Evolutionary conservation across 768 basidiomycete species (phyloP).

Genomic region (Boletus speciosus): DNA sequence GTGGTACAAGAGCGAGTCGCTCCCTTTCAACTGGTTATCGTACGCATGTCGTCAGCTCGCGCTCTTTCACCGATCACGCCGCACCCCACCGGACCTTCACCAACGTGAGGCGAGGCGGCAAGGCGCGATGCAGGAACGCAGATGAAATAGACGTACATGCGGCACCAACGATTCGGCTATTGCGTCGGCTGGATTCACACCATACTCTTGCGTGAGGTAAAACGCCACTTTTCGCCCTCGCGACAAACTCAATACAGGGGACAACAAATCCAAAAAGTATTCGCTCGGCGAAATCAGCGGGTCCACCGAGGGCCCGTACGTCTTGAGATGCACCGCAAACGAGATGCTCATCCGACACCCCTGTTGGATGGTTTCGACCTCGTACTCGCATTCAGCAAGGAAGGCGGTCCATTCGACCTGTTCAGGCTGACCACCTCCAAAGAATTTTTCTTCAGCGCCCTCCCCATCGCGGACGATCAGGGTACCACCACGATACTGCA

Average conservation of each 20-base stretch:
- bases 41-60: conserved; percentile 10
- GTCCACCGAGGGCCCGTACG: conserved; percentile 60
- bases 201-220: conserved; percentile 66
- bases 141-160: conserved; percentile 44
- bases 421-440: conserved; percentile 55
- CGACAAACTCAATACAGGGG: conserved; percentile 67
- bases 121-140: conserved; percentile 9
- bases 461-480: conserved; percentile 55
- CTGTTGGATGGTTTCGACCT: conserved; percentile 65
- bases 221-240: conserved; percentile 73
- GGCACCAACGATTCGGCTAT: conserved; percentile 71
- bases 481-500: conserved; percentile 67
- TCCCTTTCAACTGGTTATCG: conserved; percentile 63
- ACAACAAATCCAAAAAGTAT: conserved; percentile 65
- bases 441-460: conserved; percentile 58
- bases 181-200: conserved; percentile 63
- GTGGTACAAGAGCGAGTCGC: conserved; percentile 71
- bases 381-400: conserved; percentile 69
- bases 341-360: conserved; percentile 69
- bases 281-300: conserved; percentile 73
- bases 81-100: neutral
- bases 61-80: conserved; percentile 9
- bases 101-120: neutral
- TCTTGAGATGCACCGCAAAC: conserved; percentile 68
- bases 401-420: conserved; percentile 80